These are phyloP conservation scores for Plenodomus lindquistii DNA, from an alignment of 2,329 filamentous ascomycete genomes.

Conservation along the genomic window DNA sequence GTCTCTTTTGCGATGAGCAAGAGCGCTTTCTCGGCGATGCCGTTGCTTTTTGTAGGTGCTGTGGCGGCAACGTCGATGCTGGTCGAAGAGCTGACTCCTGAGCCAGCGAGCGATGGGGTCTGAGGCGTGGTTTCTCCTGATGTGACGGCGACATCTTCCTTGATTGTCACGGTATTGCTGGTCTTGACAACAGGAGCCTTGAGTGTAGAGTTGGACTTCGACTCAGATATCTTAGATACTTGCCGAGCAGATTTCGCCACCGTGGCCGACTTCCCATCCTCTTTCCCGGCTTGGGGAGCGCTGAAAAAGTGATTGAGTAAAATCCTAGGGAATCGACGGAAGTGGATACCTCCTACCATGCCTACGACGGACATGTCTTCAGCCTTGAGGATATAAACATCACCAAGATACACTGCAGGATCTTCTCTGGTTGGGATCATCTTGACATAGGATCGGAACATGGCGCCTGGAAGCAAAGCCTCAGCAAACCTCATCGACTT, in stretches of 20 bases:
- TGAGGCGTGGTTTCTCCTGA: neutral
- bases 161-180: neutral
- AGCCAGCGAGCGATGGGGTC: neutral
- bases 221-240: neutral
- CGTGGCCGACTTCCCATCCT: conserved; percentile 1
- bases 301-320: conserved; percentile 27
- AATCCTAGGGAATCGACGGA: conserved; percentile 24
- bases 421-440: conserved; percentile 31
- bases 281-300: conserved; percentile 11
- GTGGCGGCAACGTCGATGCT: neutral
- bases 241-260: neutral
- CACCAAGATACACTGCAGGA: conserved; percentile 40
- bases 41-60: neutral
- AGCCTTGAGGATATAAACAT: conserved; percentile 45
- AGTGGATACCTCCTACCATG: conserved; percentile 33
- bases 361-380: conserved; percentile 35
- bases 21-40: conserved; percentile 13
- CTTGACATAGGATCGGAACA: conserved; percentile 27
- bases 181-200: neutral
- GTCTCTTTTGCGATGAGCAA: conserved; percentile 25
- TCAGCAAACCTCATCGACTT: conserved; percentile 23
- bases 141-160: neutral
- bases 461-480: conserved; percentile 11
- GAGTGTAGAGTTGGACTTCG: neutral
- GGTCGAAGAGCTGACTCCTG: conserved; percentile 2